Base-by-base conservation (phyloP, 495 filamentous ascomycete species). In the Corynascus novoguineensis region DNA sequence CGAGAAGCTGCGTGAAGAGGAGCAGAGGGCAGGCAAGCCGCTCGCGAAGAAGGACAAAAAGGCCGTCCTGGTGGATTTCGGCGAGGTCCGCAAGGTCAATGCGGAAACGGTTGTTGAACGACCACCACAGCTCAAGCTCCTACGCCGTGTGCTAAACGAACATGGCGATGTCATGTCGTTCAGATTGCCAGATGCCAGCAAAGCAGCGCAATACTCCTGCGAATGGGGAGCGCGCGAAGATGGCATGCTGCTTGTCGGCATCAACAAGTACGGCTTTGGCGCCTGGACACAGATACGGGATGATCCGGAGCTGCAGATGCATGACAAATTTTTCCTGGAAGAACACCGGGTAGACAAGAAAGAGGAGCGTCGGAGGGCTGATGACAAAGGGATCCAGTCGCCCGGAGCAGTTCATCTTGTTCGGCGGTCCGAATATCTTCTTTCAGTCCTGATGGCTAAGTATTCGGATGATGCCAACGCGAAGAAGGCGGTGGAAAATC, bases 261-360 rank as follows among this genome's bases (percentile, higher is more conserved):
- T 99, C 60, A 83, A 86, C 55, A 81, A 87, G 38, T 92, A 97
- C 67, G 93, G 93, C 2, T 97, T 95, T 68, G 93, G 93, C 51
- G 90, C 90, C 17, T 99, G 93, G 93, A 78, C 82, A 4, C 82
- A 87, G 57, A 97, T 99, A 63, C 84, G 92, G 10, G 95, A 97
- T 62, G 93, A 99, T 64, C 76, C 82, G 5, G 91, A 96, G 50
- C 81, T 99, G 17, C 85, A 80, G 5, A 85, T 99, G 73, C 77
- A 78, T 3, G 93, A 96, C 60, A 97, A 96, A 66, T 90, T 97
- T 68, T 99, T 95, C 75, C 69, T 99, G 6, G 93, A 99, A 68
- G 93, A 99, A 65, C 92, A 97, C 67, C 87, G 92, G n/a, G 92
- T 97, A 22, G 95, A 92, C 67, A 88, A 95, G 70, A 97, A 97